Evolutionary conservation across 2,329 filamentous ascomycete species (phyloP).

Genomic region (Neofusicoccum cordaticola): DNA sequence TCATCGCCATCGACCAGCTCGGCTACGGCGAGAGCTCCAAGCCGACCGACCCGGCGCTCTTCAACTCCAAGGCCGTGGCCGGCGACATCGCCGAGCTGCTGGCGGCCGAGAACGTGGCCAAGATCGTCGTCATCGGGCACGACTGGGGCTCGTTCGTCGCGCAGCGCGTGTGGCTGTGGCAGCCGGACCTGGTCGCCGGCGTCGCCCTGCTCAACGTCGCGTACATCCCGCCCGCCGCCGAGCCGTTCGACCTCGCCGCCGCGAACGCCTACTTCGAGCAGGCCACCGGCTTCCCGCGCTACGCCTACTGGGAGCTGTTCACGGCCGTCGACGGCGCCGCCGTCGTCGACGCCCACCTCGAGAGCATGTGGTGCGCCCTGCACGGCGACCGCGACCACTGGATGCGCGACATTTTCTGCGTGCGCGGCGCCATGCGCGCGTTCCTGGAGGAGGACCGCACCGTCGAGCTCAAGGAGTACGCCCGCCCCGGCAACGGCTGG

Average conservation of each 20-base stretch:
- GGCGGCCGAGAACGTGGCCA: conserved; percentile 22
- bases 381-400: conserved; percentile 33
- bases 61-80: conserved; percentile 25
- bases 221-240: conserved; percentile 37
- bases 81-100: conserved; percentile 29
- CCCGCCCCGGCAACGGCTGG: conserved; percentile 27
- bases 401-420: conserved; percentile 39
- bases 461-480: conserved; percentile 32
- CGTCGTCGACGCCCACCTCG: conserved; percentile 40
- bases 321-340: conserved; percentile 37
- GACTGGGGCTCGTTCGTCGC: conserved; percentile 48
- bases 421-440: conserved; percentile 33
- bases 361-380: conserved; percentile 35
- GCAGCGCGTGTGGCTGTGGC: conserved; percentile 42
- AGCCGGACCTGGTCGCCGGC: conserved; percentile 41
- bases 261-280: conserved; percentile 32
- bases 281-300: conserved; percentile 37
- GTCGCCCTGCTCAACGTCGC: conserved; percentile 44
- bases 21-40: conserved; percentile 39
- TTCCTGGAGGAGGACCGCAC: conserved; percentile 22
- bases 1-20: conserved; percentile 39
- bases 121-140: conserved; percentile 40
- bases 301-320: conserved; percentile 50
- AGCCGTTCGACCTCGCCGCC: conserved; percentile 38
- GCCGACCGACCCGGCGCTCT: conserved; percentile 26